These are phyloP conservation scores for Lepiota brunneoincarnata DNA, from an alignment of 768 basidiomycete species.

Conservation along the genomic window DNA sequence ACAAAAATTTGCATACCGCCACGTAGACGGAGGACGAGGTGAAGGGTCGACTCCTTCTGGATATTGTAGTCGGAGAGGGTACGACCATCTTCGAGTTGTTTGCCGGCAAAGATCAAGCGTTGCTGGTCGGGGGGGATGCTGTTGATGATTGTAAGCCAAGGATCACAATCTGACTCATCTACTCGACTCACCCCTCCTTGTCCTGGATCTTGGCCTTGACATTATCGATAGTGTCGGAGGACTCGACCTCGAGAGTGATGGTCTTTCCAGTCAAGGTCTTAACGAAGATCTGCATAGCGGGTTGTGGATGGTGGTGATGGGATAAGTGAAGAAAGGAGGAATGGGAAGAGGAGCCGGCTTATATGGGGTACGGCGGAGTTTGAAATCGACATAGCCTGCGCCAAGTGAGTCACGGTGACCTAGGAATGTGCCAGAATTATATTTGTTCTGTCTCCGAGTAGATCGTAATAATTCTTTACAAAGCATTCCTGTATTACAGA, in stretches of 20 bases:
- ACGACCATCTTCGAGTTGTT: constrained; percentile 82
- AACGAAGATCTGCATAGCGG: constrained; percentile 46
- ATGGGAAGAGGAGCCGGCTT: constrained; percentile 16
- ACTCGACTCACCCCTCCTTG: constrained; percentile 66
- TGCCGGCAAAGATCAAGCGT: constrained; percentile 78
- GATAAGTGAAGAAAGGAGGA: constrained; percentile 13
- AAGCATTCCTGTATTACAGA: not conserved
- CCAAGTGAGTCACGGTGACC: constrained; percentile 8
- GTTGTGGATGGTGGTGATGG: constrained; percentile 13
- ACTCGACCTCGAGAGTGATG: constrained; percentile 73
- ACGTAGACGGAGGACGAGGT: constrained; percentile 48
- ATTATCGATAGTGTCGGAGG: constrained; percentile 68
- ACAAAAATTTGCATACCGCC: constrained; percentile 82
- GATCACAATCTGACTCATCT: not conserved
- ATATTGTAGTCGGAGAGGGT: constrained; percentile 71
- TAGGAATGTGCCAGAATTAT: constrained; percentile 3
- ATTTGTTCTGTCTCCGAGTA: not conserved
- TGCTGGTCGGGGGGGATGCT: constrained; percentile 80
- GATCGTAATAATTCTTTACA: constrained; percentile 10
- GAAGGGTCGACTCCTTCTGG: constrained; percentile 61
- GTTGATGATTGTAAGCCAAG: constrained; percentile 12
- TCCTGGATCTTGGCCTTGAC: constrained; percentile 86
- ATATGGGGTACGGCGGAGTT: constrained; percentile 36
- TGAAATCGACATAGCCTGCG: constrained; percentile 22
- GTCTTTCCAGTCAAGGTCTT: constrained; percentile 72